phyloP scores from a whole-genome alignment of 805 yeast species.

The Metschnikowia drakensbergensis region DNA sequence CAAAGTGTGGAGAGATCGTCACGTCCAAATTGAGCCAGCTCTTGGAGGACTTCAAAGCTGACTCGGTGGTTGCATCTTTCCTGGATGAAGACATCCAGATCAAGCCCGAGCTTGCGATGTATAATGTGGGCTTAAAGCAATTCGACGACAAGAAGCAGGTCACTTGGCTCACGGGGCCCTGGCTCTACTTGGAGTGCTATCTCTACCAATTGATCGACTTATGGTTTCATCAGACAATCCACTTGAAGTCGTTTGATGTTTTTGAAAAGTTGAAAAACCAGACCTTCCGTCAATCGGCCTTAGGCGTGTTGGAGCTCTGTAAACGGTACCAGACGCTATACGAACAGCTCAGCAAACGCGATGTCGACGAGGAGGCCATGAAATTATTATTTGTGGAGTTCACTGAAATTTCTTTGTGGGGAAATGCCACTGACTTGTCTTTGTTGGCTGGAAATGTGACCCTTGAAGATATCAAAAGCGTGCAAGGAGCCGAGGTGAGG shows the following conservation, averaged over 20 bases:
- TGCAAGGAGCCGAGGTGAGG: constrained; percentile 88
- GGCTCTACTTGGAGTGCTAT: constrained; percentile 86
- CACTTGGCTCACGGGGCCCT: constrained; percentile 83
- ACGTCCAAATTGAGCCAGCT: constrained; percentile 38
- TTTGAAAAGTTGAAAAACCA: constrained; percentile 66
- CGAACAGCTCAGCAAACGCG: constrained; percentile 14
- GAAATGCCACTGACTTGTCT: constrained; percentile 94
- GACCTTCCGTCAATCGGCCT: constrained; percentile 69
- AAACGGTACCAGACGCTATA: constrained; percentile 47
- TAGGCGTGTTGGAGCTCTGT: constrained; percentile 81
- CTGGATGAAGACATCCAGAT: constrained; percentile 32
- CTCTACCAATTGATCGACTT: constrained; percentile 64
- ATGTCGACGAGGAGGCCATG: constrained; percentile 40
- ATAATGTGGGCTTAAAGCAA: constrained; percentile 51
- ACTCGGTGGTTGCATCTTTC: constrained; percentile 28
- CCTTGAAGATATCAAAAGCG: constrained; percentile 81
- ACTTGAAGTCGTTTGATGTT: constrained; percentile 52
- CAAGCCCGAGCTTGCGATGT: constrained; percentile 49
- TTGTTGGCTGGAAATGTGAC: constrained; percentile 78
- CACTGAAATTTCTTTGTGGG: constrained; percentile 90
- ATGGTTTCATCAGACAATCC: constrained; percentile 38
- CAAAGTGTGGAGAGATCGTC: constrained; percentile 51
- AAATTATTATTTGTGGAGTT: constrained; percentile 73
- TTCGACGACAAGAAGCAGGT: constrained; percentile 25
- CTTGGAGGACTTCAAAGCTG: constrained; percentile 41